phyloP scores from a whole-genome alignment of 116 monocot species.

The Posidonia oceanica region DNA sequence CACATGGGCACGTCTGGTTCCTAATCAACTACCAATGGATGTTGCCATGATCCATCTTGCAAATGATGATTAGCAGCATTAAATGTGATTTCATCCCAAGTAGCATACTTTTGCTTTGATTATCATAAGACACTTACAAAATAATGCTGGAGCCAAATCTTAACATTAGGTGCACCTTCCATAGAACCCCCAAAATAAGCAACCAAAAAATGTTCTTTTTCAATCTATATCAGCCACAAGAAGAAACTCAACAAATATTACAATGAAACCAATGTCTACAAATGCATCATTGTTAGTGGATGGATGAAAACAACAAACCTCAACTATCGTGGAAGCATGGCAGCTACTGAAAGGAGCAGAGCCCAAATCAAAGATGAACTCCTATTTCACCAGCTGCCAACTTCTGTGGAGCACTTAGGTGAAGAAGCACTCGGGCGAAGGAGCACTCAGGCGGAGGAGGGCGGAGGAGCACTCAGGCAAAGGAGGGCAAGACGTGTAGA shows the following conservation, averaged over 20 bases:
- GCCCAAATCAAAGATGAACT: slow-evolving; percentile 33
- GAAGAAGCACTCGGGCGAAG: too few relatives aligned
- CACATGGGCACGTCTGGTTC: slow-evolving; percentile 68
- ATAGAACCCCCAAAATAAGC: slow-evolving; percentile 71
- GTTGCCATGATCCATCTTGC: slow-evolving; percentile 64
- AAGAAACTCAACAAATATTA: neutral
- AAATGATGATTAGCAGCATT: neutral
- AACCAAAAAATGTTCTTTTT: slow-evolving; percentile 24
- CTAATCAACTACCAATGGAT: slow-evolving; percentile 58
- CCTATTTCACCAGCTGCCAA: slow-evolving; percentile 28
- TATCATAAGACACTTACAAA: slow-evolving; percentile 15
- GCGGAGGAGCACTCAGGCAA: too few relatives aligned
- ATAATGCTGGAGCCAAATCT: slow-evolving; percentile 77
- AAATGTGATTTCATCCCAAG: neutral
- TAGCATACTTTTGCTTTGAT: too few relatives aligned
- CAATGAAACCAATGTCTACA: neutral
- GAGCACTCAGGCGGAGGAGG: too few relatives aligned
- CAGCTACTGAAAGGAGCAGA: slow-evolving; percentile 53
- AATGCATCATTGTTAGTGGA: neutral
- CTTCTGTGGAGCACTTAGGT: too few relatives aligned
- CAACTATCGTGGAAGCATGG: slow-evolving; percentile 74
- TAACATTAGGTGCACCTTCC: slow-evolving; percentile 68
- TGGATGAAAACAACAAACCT: slow-evolving; percentile 11
- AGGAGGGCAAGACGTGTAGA: too few relatives aligned
- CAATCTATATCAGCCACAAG: slow-evolving; percentile 9